phyloP scores from a whole-genome alignment of 2,329 filamentous ascomycete genomes.

The Colletotrichum filicis region DNA sequence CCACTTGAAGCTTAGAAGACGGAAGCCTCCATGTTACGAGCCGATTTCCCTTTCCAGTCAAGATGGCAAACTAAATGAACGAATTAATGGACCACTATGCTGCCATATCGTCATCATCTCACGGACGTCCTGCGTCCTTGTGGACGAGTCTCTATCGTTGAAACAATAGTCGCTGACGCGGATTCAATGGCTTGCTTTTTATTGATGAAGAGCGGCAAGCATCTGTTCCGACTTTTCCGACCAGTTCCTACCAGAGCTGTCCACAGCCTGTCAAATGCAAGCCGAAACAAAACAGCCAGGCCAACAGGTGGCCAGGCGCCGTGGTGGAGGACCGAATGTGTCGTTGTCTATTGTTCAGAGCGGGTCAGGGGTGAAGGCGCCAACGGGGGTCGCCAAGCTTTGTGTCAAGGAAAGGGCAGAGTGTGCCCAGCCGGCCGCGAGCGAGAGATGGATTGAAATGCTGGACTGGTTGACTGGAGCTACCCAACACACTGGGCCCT shows the following conservation, averaged over 20 bases:
- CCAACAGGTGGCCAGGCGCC: not conserved
- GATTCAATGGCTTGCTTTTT: not conserved
- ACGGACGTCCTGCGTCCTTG: not conserved
- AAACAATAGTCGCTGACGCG: not conserved
- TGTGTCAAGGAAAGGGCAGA: slow-evolving; percentile 14
- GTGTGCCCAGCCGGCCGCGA: not conserved
- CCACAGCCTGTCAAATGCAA: no score
- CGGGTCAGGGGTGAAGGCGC: slow-evolving; percentile 6
- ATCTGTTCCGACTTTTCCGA: not conserved
- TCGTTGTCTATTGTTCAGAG: not conserved
- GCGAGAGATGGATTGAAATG: not conserved
- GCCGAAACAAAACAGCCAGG: not conserved
- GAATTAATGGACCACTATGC: not conserved
- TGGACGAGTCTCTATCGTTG: not conserved
- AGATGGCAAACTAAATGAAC: not conserved
- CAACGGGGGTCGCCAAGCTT: slow-evolving; percentile 17
- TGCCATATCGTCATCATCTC: not conserved
- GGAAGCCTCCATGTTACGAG: no score
- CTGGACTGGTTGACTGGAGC: not conserved
- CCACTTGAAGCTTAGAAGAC: no score
- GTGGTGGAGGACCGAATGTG: not conserved
- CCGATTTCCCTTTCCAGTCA: no score
- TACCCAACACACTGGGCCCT: no score
- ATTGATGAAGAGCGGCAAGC: not conserved
- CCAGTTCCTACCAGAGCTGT: not conserved